Base-by-base conservation (phyloP, 352 stramenopile genomes). In the Globisporangium perplexum region DNA sequence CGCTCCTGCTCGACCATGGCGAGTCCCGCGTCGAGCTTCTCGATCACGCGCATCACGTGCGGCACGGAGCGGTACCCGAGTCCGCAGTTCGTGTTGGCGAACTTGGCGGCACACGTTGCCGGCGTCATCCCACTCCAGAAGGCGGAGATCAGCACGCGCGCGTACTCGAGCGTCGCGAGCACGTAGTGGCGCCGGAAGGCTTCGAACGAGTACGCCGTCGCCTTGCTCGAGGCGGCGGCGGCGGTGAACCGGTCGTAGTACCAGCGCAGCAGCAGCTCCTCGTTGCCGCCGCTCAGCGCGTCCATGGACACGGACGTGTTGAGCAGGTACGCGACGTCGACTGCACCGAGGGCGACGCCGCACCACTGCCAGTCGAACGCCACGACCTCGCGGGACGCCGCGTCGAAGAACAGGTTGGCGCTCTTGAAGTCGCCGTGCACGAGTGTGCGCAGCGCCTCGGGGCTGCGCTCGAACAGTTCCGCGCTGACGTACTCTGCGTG, bases 311-410 rank as follows among this genome's bases (percentile, higher is more conserved):
- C 74, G 0, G 76, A 90, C 11, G 78, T 90, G 60, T 78, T 85
- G 46, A 90, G 62, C 22, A 90, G 42, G 47, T 87, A 85, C 26
- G 78, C 75, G 23, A 90, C 76, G 55, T 90, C 78, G 45, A 84
- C 58, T 14, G 60, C 78, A 4, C 76, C 78, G 8, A 87, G 63
- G n/a, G 70, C 78, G 22, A 85, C 48, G 4, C 78, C 78, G 15
- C 59, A 71, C 78, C 78, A 90, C 51, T 90, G 76, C 78, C 78
- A 90, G 59, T 90, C 78, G 43, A 90, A 90, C 5, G 76, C 78
- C 51, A 83, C 68, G 15, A 78, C 76, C 17, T 72, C 50, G 6
- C 69, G 63, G 10, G 71, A 66, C 28, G 57, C 38, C 0, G 62
- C 35, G 17, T 86, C 47, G 44, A 90, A 90, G 51, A 87, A 87